Evolutionary conservation across 805 yeast genomes (phyloP).

Genomic region (Clavispora phyllophila): DNA sequence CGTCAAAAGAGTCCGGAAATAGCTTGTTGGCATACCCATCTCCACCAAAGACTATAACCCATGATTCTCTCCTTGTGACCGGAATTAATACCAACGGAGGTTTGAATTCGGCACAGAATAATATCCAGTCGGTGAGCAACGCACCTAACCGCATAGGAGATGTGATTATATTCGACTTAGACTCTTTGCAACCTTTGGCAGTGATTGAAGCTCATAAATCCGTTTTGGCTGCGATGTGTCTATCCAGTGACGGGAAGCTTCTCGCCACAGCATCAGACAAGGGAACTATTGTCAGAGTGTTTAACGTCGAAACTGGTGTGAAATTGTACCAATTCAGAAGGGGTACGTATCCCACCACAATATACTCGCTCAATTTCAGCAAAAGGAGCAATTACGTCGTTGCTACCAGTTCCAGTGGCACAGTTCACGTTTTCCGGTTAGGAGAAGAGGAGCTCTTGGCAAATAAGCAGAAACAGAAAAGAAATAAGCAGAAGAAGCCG

Average conservation of each 20-base stretch:
- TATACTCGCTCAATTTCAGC: conserved; percentile 73
- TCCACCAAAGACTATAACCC: conserved; percentile 55
- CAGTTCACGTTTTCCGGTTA: conserved; percentile 85
- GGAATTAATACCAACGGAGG: conserved; percentile 41
- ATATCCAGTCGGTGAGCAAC: conserved; percentile 36
- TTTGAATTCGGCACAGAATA: conserved; percentile 33
- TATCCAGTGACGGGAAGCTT: conserved; percentile 71
- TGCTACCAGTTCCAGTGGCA: conserved; percentile 86
- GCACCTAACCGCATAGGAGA: conserved; percentile 54
- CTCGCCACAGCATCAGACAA: conserved; percentile 86
- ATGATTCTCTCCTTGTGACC: conserved; percentile 36
- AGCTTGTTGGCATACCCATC: conserved; percentile 70
- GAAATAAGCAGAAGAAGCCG: conserved; percentile 9
- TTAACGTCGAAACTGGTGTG: conserved; percentile 59
- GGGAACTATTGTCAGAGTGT: conserved; percentile 86
- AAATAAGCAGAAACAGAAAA: conserved; percentile 30
- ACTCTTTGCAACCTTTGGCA: conserved; percentile 67
- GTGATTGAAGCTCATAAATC: conserved; percentile 85
- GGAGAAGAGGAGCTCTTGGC: conserved; percentile 46
- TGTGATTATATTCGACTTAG: conserved; percentile 75
- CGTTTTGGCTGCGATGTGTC: conserved; percentile 58
- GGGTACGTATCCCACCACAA: conserved; percentile 80
- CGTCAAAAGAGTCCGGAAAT: conserved; percentile 27
- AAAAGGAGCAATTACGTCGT: conserved; percentile 62
- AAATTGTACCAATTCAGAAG: conserved; percentile 71